These are phyloP conservation scores for Cicer arietinum DNA, from an alignment of 306 rosid species.

Conservation along the genomic window DNA sequence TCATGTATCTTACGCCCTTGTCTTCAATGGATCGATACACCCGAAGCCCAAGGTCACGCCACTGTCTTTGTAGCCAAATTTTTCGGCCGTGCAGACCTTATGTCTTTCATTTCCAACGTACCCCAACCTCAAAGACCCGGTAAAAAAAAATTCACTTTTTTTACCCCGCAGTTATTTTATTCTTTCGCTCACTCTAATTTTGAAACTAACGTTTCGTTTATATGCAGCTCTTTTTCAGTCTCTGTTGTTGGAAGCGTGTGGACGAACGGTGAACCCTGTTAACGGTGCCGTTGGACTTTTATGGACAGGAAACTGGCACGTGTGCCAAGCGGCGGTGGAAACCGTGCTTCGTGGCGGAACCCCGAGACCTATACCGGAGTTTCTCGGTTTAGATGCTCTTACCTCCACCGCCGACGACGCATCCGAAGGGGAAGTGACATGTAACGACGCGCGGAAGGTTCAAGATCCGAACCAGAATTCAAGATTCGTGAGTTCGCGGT, in stretches of 20 bases:
- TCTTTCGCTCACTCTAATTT: not conserved
- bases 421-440: slow-evolving; percentile 71
- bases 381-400: slow-evolving; percentile 48
- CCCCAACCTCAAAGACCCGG: slow-evolving; percentile 83
- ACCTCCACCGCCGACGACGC: slow-evolving; percentile 56
- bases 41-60: slow-evolving; percentile 96
- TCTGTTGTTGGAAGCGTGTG: slow-evolving; percentile 81
- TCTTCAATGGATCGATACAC: slow-evolving; percentile 85
- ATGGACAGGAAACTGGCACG: slow-evolving; percentile 92
- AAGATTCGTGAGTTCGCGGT: slow-evolving; percentile 53
- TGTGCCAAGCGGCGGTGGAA: slow-evolving; percentile 91
- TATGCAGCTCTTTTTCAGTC: slow-evolving; percentile 80
- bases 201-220: not conserved
- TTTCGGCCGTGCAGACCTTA: slow-evolving; percentile 98
- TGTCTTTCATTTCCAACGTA: slow-evolving; percentile 96
- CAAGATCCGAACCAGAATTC: slow-evolving; percentile 56
- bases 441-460: slow-evolving; percentile 57
- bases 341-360: slow-evolving; percentile 83
- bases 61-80: slow-evolving; percentile 97
- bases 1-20: slow-evolving; percentile 89
- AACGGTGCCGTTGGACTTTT: slow-evolving; percentile 86
- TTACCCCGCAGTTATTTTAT: not conserved
- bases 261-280: slow-evolving; percentile 84
- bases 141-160: slow-evolving; percentile 22
- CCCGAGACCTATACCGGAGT: slow-evolving; percentile 67